Evolutionary conservation across 31 red algal genomes (phyloP).

Genomic region (Asparagopsis taxiformis): DNA sequence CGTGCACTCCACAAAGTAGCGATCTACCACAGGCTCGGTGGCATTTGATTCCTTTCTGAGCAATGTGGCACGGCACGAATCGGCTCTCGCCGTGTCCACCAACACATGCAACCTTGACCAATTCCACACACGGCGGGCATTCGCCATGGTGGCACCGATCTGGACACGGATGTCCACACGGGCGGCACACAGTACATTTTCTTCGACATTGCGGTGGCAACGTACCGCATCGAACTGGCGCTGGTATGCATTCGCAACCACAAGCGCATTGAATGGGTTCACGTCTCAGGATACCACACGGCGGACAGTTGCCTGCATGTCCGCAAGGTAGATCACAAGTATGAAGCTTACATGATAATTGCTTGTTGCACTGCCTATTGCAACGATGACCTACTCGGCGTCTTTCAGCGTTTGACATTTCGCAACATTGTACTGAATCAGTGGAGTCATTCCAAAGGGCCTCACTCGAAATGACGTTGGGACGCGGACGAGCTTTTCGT

Average conservation of each 20-base stretch:
- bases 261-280: slow-evolving; percentile 69
- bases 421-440: background rate
- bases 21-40: slow-evolving; percentile 60
- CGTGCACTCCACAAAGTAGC: slow-evolving; percentile 70
- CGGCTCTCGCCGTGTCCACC: slow-evolving; percentile 68
- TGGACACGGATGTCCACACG: slow-evolving; percentile 61
- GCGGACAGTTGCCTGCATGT: slow-evolving; percentile 60
- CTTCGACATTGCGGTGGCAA: slow-evolving; percentile 45
- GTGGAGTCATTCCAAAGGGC: slow-evolving; percentile 30
- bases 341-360: slow-evolving; percentile 54
- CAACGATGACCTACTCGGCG: slow-evolving; percentile 50
- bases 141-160: slow-evolving; percentile 62
- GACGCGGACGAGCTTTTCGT: slow-evolving; percentile 22
- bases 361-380: slow-evolving; percentile 28
- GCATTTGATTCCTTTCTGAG: slow-evolving; percentile 54
- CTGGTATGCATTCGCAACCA: slow-evolving; percentile 30
- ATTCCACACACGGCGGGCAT: slow-evolving; percentile 74
- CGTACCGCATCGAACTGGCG: slow-evolving; percentile 69
- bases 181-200: slow-evolving; percentile 17
- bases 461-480: slow-evolving; percentile 27
- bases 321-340: slow-evolving; percentile 71
- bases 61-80: slow-evolving; percentile 57
- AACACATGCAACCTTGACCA: slow-evolving; percentile 37
- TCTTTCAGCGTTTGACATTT: slow-evolving; percentile 32
- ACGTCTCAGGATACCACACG: slow-evolving; percentile 64